These are phyloP conservation scores for Phoma herbarum DNA, from an alignment of 2,329 filamentous ascomycete genomes.

Conservation along the genomic window DNA sequence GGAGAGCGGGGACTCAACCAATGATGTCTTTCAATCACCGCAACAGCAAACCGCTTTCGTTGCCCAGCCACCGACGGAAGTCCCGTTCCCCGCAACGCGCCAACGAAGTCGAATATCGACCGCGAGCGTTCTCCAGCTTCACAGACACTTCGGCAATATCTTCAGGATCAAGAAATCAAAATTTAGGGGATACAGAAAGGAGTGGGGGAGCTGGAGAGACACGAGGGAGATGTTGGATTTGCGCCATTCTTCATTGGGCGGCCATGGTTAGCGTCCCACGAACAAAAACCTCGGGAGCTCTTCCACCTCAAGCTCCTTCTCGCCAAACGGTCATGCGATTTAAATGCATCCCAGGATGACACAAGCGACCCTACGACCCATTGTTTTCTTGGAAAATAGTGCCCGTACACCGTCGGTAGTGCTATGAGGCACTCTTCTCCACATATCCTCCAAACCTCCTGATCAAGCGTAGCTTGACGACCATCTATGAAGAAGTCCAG, in stretches of 20 bases:
- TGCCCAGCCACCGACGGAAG: neutral
- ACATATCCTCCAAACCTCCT: neutral
- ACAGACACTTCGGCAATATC: neutral
- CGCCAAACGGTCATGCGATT: neutral
- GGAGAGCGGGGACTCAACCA: slow-evolving; percentile 1
- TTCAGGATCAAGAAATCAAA: neutral
- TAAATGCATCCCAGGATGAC: neutral
- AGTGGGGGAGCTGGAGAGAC: neutral
- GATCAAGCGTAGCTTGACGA: neutral
- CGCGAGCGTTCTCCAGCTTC: neutral
- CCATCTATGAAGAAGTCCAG: neutral
- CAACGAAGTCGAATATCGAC: neutral
- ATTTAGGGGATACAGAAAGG: neutral
- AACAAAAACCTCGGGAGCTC: neutral
- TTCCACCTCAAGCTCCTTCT: neutral
- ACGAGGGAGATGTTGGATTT: neutral
- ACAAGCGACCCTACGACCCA: neutral
- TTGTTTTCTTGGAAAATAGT: neutral
- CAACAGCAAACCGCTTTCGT: neutral
- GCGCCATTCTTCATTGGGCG: neutral
- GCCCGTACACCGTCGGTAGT: neutral
- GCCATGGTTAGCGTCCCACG: neutral
- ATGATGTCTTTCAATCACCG: neutral
- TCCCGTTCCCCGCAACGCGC: neutral
- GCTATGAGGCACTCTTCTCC: neutral